Base-by-base conservation (phyloP, 768 basidiomycete species). In the Serendipita sp. region DNA sequence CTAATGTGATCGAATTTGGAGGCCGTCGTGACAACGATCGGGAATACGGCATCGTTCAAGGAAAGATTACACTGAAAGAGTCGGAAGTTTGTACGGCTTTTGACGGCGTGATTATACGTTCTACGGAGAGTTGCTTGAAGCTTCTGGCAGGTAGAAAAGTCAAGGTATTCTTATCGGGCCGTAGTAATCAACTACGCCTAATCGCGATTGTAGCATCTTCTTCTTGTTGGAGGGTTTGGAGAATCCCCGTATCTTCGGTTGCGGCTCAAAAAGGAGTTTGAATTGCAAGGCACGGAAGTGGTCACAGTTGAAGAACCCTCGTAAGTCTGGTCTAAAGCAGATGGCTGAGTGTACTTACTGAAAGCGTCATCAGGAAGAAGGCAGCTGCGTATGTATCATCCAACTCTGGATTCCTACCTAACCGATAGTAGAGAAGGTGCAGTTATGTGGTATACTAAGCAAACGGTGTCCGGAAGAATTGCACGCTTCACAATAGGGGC, bases 201-300 rank as follows among this genome's bases (percentile, higher is more conserved):
- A 52, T 52, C 7, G 18, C 7, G 18, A 32, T 18, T 8, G 8
- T 52, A 52, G 56, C 56, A 60, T 60, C 10, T 60, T 3, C 28
- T 60, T 10, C 35, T 60, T n/a, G 56, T 60, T 10, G 56, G 56
- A 16, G 56, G 56, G 34, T 60, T 60, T 36, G 56, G 56, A 36
- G 56, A 60, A 36, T 60, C 56, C 8, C 28, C 56, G 16, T 60
- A 60, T 60, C 56, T 60, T 8, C 56, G 35, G 32, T 28, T n/a
- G n/a, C 16, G 56, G 8, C 56, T 60, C 16, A n/a, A n/a, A n/a
- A 28, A 60, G 28, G 16, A 16, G n/a, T 60, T 60, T 60, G 56
- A n/a, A 10, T 28, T 8, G 5, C 10, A 60, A 32, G 56, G 56
- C n/a, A 36, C 35, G 8, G 35, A 60, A 36, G 56, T 60, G 8